These are phyloP conservation scores for Mycena vitilis DNA, from an alignment of 768 basidiomycete genomes.

Conservation along the genomic window DNA sequence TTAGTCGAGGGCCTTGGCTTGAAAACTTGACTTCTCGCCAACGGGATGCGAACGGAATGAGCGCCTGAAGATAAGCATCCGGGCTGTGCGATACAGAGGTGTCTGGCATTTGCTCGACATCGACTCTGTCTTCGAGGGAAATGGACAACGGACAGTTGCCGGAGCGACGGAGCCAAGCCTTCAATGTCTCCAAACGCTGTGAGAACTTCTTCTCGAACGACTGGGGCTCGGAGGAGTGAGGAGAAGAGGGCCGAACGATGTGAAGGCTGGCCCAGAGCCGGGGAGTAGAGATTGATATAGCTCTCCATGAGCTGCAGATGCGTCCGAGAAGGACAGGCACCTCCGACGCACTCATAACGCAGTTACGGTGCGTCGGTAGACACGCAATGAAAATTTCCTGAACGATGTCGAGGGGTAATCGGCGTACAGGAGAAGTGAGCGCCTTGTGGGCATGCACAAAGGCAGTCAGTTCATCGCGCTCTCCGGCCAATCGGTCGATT, in stretches of 20 bases:
- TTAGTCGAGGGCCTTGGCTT: not conserved
- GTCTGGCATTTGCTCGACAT: not conserved
- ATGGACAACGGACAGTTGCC: constrained; percentile 23
- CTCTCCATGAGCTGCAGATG: constrained; percentile 27
- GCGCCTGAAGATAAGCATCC: not conserved
- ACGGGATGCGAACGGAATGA: constrained; percentile 14
- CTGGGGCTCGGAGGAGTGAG: not conserved
- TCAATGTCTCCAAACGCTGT: not conserved
- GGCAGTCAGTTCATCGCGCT: not conserved
- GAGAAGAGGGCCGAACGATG: constrained; percentile 17
- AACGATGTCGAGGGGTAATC: constrained; percentile 14
- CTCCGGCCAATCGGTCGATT: constrained; percentile 5
- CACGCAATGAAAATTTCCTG: constrained; percentile 26
- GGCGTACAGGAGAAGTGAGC: constrained; percentile 5
- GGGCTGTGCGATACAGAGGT: not conserved
- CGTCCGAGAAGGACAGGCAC: constrained; percentile 30
- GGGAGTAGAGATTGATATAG: constrained; percentile 21
- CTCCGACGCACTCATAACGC: constrained; percentile 19
- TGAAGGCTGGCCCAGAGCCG: constrained; percentile 25
- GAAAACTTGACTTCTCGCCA: not conserved
- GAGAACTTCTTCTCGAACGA: not conserved
- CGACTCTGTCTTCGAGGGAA: not conserved
- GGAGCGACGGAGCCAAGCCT: constrained; percentile 1
- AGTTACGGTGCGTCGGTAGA: constrained; percentile 21
- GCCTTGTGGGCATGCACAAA: constrained; percentile 9